phyloP scores from a whole-genome alignment of 2,329 filamentous ascomycete genomes.

The Calonectria naviculata region DNA sequence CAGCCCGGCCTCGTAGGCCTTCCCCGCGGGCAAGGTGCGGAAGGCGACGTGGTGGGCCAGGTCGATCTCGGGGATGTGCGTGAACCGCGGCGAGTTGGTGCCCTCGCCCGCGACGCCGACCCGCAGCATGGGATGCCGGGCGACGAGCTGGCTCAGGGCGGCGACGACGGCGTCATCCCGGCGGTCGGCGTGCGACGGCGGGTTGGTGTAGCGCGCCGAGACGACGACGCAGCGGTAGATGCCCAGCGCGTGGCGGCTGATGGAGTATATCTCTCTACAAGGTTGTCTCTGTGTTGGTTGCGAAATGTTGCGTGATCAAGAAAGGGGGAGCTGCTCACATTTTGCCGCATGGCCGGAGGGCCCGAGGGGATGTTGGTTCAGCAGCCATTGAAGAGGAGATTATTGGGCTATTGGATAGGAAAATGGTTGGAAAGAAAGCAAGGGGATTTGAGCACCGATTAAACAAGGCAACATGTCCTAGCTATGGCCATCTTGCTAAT shows the following conservation, averaged over 20 bases:
- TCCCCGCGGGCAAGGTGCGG: slow-evolving; percentile 30
- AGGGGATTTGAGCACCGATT: neutral
- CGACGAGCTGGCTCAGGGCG: slow-evolving; percentile 54
- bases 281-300: slow-evolving; percentile 2
- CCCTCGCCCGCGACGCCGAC: slow-evolving; percentile 60
- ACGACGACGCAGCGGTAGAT: slow-evolving; percentile 59
- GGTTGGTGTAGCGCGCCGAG: slow-evolving; percentile 55
- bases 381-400: slow-evolving; percentile 16
- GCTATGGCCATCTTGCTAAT: too few species aligned
- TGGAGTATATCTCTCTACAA: slow-evolving; percentile 56
- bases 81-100: slow-evolving; percentile 55
- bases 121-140: slow-evolving; percentile 58
- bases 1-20: slow-evolving; percentile 43
- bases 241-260: slow-evolving; percentile 58
- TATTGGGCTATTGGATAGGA: neutral
- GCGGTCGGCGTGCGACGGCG: neutral
- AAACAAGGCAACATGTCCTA: too few species aligned
- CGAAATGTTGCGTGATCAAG: neutral
- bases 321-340: slow-evolving; percentile 34
- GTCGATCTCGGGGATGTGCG: slow-evolving; percentile 54
- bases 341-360: slow-evolving; percentile 40
- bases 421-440: neutral
- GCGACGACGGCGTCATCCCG: slow-evolving; percentile 42
- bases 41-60: slow-evolving; percentile 56
- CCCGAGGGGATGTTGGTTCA: neutral